Percentiles rank a stretch among this genome's conserved stretches.
Conservation (phyloP, 495 filamentous ascomycete species). For the Penicillium waksmanii region DNA sequence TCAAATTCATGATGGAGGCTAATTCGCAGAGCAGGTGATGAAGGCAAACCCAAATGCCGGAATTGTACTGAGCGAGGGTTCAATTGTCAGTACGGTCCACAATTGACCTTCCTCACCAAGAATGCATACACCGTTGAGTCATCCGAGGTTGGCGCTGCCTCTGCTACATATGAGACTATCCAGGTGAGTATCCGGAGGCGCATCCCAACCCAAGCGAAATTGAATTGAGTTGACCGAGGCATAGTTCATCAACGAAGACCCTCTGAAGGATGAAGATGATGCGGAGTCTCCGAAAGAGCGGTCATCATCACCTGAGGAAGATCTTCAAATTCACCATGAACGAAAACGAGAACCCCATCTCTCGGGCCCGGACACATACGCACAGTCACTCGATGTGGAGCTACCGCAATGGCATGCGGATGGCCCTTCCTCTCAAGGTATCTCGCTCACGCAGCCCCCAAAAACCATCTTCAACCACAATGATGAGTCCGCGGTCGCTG, state of each 20-base stretch:
- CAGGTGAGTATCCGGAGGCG: conserved; percentile 18
- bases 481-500: conserved; percentile 38
- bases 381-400: conserved; percentile 5
- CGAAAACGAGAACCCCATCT: neutral
- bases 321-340: neutral
- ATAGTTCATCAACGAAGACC: conserved; percentile 36
- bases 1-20: neutral
- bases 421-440: neutral
- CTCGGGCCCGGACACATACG: neutral
- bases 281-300: neutral
- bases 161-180: conserved; percentile 28
- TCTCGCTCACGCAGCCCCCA: neutral
- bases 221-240: neutral
- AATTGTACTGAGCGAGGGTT: conserved; percentile 46
- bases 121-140: conserved; percentile 39
- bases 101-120: conserved; percentile 46
- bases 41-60: conserved; percentile 44
- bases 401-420: conserved; percentile 8
- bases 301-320: neutral
- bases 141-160: conserved; percentile 14
- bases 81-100: conserved; percentile 43
- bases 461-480: conserved; percentile 26
- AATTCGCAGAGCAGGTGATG: conserved; percentile 36
- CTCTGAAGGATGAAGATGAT: conserved; percentile 6
- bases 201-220: neutral